Percentiles rank a stretch among this genome's conserved stretches.
phyloP scores from a whole-genome alignment of 2,329 filamentous ascomycete genomes.

The Orbilia oligospora region DNA sequence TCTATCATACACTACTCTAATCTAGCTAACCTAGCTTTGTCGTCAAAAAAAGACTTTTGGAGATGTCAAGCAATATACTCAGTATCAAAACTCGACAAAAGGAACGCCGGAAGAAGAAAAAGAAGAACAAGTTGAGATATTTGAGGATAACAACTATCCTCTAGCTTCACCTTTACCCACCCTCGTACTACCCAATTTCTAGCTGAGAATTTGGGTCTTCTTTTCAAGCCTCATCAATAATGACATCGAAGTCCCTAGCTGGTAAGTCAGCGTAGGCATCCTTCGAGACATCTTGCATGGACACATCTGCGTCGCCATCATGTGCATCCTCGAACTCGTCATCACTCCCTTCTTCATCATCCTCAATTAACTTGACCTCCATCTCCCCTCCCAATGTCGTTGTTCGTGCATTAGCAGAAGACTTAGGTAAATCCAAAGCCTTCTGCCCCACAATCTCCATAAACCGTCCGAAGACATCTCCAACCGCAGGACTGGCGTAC shows the following conservation, averaged over 20 bases:
- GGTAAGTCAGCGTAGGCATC: constrained; percentile 50
- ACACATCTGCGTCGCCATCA: constrained; percentile 42
- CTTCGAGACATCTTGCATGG: constrained; percentile 42
- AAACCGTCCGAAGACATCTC: constrained; percentile 52
- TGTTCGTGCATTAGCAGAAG: not conserved
- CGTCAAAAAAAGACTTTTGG: constrained; percentile 20
- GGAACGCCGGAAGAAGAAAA: not conserved
- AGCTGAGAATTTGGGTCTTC: not conserved
- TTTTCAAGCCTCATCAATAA: constrained; percentile 43
- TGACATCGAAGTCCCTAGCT: constrained; percentile 44
- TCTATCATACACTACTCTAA: constrained; percentile 31
- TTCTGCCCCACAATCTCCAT: constrained; percentile 58
- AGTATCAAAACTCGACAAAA: not conserved
- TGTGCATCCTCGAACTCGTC: constrained; percentile 45
- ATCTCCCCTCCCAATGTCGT: not conserved
- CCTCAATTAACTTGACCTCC: constrained; percentile 26
- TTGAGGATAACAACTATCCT: not conserved
- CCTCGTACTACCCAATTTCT: too few relatives aligned
- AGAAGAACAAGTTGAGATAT: not conserved
- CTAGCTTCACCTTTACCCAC: not conserved
- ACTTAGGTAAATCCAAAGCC: constrained; percentile 38
- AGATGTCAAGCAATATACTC: constrained; percentile 17
- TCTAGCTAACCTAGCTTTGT: constrained; percentile 33
- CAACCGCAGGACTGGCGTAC: constrained; percentile 56
- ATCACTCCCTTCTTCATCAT: constrained; percentile 1